Percentiles rank a stretch among this genome's conserved stretches.
These are phyloP conservation scores for Aspergillus arachidicola DNA, from an alignment of 2,329 filamentous ascomycete genomes.

Conservation along the genomic window DNA sequence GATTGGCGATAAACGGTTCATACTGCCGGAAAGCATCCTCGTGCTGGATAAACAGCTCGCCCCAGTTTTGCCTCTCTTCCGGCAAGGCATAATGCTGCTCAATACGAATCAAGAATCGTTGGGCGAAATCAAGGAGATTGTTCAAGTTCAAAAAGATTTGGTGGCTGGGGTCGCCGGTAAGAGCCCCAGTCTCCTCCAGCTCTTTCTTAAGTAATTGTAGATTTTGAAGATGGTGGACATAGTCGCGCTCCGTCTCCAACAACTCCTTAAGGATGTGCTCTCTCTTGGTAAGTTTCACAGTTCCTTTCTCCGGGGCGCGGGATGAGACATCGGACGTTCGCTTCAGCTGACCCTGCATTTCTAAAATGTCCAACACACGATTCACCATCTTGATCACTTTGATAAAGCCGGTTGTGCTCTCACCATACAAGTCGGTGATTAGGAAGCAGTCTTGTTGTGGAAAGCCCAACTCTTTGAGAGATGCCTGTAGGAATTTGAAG, in stretches of 20 bases:
- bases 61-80: conserved; percentile 81
- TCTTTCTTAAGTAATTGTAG: conserved; percentile 89
- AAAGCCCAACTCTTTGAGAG: conserved; percentile 78
- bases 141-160: conserved; percentile 97
- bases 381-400: conserved; percentile 96
- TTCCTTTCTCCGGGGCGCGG: conserved; percentile 45
- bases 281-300: conserved; percentile 67
- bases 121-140: conserved; percentile 90
- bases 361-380: conserved; percentile 82
- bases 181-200: conserved; percentile 81
- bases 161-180: conserved; percentile 88
- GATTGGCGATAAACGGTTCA: conserved; percentile 95
- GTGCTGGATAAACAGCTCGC: conserved; percentile 82
- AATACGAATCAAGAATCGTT: conserved; percentile 90
- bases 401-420: conserved; percentile 95
- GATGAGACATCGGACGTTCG: conserved; percentile 58
- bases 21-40: conserved; percentile 91
- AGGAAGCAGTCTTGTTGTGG: conserved; percentile 84
- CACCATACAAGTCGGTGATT: conserved; percentile 85
- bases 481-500: conserved; percentile 90
- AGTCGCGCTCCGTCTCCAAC: conserved; percentile 93
- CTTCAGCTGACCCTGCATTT: conserved; percentile 74
- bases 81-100: conserved; percentile 91
- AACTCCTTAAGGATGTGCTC: conserved; percentile 91
- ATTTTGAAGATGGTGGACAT: conserved; percentile 95